Conservation (phyloP, 2,329 filamentous ascomycete genomes). For the Botrytis paeoniae region DNA sequence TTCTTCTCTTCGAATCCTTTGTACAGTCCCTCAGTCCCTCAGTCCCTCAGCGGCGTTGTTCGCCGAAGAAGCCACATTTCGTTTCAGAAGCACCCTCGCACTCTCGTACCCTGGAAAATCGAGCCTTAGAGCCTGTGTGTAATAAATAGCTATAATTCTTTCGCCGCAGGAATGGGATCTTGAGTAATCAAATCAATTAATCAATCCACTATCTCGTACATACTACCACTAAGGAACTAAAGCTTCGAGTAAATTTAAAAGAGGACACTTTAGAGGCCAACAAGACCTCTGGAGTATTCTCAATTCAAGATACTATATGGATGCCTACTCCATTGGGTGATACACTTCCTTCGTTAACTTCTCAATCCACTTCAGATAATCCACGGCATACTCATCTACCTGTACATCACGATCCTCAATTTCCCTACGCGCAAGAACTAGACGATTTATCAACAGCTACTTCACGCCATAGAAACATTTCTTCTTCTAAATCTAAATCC, state of each 20-base stretch:
- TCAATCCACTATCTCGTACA: conserved; percentile 9
- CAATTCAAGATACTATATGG: conserved; percentile 37
- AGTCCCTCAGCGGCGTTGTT: background rate
- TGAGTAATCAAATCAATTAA: conserved; percentile 4
- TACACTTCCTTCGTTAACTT: conserved; percentile 36
- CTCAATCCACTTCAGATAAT: conserved; percentile 28
- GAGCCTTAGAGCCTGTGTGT: background rate
- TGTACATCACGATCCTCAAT: conserved; percentile 34
- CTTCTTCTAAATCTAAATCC: conserved; percentile 3
- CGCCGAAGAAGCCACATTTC: conserved; percentile 15
- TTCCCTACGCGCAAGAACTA: conserved; percentile 36
- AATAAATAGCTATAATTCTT: background rate
- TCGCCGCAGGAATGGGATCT: background rate
- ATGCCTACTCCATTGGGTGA: conserved; percentile 43
- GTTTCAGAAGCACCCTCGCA: background rate
- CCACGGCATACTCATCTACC: conserved; percentile 30
- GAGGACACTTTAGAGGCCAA: conserved; percentile 35
- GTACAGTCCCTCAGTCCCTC: background rate
- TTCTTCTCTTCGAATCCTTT: no score
- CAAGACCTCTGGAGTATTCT: conserved; percentile 32
- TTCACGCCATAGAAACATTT: conserved; percentile 28
- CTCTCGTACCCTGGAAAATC: background rate
- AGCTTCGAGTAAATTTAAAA: background rate
- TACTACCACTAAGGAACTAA: background rate
- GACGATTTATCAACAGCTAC: conserved; percentile 30